A percentile compares a stretch with the other conserved stretches of the same genome.
Evolutionary conservation across 306 rosid genomes (phyloP).

Genomic region (Prunus padus): DNA sequence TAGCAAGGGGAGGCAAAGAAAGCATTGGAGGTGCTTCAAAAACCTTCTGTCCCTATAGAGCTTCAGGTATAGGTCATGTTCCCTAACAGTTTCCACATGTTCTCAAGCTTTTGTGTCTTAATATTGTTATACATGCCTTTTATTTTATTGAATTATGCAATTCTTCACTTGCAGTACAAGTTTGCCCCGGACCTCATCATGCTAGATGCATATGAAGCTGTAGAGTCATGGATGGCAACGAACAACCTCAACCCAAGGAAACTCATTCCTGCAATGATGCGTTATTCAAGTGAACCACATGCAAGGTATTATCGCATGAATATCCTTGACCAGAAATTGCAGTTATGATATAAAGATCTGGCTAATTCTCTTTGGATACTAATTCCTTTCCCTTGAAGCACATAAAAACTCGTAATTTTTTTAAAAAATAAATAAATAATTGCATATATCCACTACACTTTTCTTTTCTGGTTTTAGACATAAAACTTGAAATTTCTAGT

Average conservation of each 20-base stretch:
- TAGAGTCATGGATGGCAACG: slow-evolving; percentile 94
- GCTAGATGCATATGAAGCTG: slow-evolving; percentile 98
- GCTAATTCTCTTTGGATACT: neutral
- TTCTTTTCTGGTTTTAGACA: neutral
- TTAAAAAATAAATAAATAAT: too few species aligned
- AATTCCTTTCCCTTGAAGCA: neutral
- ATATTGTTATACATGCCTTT: neutral
- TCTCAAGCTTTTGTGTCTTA: neutral
- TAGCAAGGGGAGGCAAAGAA: slow-evolving; percentile 97
- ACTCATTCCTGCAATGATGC: slow-evolving; percentile 99
- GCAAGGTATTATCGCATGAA: slow-evolving; percentile 59
- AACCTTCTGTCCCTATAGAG: slow-evolving; percentile 72
- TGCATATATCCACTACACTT: neutral
- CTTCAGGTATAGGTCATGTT: slow-evolving; percentile 67
- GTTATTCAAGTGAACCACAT: slow-evolving; percentile 97
- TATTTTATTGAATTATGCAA: neutral
- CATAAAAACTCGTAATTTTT: neutral
- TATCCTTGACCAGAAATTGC: neutral
- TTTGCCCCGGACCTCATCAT: slow-evolving; percentile 95
- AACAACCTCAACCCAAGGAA: slow-evolving; percentile 91
- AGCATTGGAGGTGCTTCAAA: slow-evolving; percentile 91
- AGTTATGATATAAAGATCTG: neutral
- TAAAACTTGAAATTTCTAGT: neutral
- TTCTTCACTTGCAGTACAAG: slow-evolving; percentile 63
- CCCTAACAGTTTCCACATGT: neutral